phyloP scores from a whole-genome alignment of 345 rosid species.

The Erodium maritimum region DNA sequence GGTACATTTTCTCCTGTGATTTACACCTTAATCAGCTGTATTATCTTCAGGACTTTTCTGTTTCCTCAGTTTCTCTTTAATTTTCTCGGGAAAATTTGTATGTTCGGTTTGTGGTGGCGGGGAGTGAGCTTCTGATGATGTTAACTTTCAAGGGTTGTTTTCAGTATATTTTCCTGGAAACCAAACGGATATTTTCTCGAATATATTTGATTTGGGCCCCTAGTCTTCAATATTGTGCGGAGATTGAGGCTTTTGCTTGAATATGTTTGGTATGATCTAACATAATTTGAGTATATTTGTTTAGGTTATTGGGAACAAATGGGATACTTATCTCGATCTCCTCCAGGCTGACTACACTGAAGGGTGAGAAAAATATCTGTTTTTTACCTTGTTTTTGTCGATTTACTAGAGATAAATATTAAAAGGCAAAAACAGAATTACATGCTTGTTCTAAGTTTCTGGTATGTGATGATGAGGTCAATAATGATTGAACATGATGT shows the following conservation, averaged over 20 bases:
- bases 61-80: background rate
- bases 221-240: background rate
- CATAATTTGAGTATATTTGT: constrained; percentile 3
- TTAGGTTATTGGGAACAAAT: constrained; percentile 72
- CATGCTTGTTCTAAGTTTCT: background rate
- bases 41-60: too few species aligned
- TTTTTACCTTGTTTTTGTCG: background rate
- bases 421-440: background rate
- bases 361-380: constrained; percentile 27
- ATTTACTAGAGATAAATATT: background rate
- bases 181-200: too few species aligned
- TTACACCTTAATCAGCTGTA: background rate
- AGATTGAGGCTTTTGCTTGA: background rate
- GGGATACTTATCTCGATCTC: constrained; percentile 69
- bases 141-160: too few species aligned
- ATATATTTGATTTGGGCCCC: too few species aligned
- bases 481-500: too few species aligned
- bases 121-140: background rate
- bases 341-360: constrained; percentile 63
- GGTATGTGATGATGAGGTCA: too few species aligned
- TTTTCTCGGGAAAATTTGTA: background rate
- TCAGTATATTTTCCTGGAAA: too few species aligned
- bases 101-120: background rate
- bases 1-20: constrained; percentile 15
- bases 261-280: background rate